Evolutionary conservation across 177 flowering plant species (phyloP).

Genomic region (Vitis hybrid): DNA sequence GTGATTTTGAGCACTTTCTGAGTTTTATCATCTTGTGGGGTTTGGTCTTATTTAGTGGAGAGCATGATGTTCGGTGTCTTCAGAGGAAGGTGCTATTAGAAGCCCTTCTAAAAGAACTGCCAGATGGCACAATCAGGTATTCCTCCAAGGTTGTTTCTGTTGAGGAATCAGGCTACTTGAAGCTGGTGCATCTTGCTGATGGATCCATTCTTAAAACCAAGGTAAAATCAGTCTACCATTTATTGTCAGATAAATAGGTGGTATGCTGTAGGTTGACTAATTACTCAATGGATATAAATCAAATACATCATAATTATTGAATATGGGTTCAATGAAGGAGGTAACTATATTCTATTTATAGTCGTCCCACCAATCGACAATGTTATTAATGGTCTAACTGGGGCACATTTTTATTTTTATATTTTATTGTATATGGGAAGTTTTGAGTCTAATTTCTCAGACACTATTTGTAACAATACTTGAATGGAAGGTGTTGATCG

Average conservation of each 20-base stretch:
- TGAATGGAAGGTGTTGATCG: constrained; percentile 58
- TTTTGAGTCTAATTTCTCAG: too few species aligned
- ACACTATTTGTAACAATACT: neutral
- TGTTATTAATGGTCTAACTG: too few species aligned
- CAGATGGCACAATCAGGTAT: constrained; percentile 66
- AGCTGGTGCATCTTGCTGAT: constrained; percentile 73
- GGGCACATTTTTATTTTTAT: too few species aligned
- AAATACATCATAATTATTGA: constrained; percentile 14
- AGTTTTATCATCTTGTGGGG: neutral
- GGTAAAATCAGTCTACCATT: constrained; percentile 33
- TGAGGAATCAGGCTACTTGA: constrained; percentile 47
- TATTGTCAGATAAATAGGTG: constrained; percentile 14
- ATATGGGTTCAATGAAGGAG: constrained; percentile 13
- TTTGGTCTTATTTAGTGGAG: constrained; percentile 23
- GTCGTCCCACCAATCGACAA: too few species aligned
- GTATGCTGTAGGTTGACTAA: neutral
- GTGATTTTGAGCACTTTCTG: neutral
- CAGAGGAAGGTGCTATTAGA: constrained; percentile 55
- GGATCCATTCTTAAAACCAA: constrained; percentile 64
- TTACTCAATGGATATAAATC: neutral
- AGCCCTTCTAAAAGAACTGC: constrained; percentile 56
- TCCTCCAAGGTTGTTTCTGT: constrained; percentile 72
- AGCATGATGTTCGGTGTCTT: constrained; percentile 37
- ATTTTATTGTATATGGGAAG: too few species aligned
- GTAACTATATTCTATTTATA: too few species aligned